These are phyloP conservation scores for Cystofilobasidium macerans DNA, from an alignment of 768 basidiomycete species.

Conservation along the genomic window DNA sequence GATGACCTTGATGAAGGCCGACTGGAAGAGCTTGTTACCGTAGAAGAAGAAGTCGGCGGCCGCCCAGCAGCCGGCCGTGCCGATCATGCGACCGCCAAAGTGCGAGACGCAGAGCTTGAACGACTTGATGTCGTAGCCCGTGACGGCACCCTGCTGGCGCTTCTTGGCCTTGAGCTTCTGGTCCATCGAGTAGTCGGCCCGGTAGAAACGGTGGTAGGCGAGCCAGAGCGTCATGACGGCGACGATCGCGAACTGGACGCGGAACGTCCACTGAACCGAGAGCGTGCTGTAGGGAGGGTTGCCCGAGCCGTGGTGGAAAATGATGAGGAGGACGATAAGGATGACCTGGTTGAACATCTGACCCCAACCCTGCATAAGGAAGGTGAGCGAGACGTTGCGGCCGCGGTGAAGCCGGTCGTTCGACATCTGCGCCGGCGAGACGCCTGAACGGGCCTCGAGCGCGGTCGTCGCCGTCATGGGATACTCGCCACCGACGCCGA, in stretches of 20 bases:
- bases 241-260: constrained; percentile 41
- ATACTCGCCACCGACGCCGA: constrained; percentile 38
- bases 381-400: constrained; percentile 40
- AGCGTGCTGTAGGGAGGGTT: constrained; percentile 31
- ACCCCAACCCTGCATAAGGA: constrained; percentile 38
- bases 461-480: constrained; percentile 41
- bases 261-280: constrained; percentile 41
- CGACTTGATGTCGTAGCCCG: constrained; percentile 40
- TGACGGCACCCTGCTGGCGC: constrained; percentile 38
- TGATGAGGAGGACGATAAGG: constrained; percentile 23
- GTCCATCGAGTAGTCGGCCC: constrained; percentile 37
- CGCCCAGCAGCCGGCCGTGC: constrained; percentile 39
- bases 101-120: constrained; percentile 38
- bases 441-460: constrained; percentile 36
- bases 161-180: constrained; percentile 20
- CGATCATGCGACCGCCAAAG: constrained; percentile 37
- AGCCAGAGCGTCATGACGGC: constrained; percentile 42
- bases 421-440: constrained; percentile 27
- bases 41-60: constrained; percentile 35
- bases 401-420: constrained; percentile 42
- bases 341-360: constrained; percentile 30
- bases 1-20: constrained; percentile 40
- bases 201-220: constrained; percentile 42
- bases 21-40: constrained; percentile 40
- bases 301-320: constrained; percentile 28